These are phyloP conservation scores for Globisporangium orthogonon DNA, from an alignment of 352 stramenopile species.

Conservation along the genomic window DNA sequence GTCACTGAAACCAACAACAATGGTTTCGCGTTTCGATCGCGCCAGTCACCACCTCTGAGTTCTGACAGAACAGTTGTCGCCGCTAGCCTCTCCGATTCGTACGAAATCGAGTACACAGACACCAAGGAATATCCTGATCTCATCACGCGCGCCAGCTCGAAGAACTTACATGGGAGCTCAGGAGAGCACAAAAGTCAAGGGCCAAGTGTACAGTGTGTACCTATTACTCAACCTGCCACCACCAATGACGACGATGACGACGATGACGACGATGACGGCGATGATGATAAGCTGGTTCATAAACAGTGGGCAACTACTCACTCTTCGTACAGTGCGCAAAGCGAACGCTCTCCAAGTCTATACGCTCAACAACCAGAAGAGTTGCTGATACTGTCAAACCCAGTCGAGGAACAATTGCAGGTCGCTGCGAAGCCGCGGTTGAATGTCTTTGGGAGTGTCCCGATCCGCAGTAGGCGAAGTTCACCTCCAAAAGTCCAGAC, in stretches of 20 bases:
- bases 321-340: background rate
- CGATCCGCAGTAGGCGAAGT: slow-evolving; percentile 20
- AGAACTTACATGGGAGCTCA: background rate
- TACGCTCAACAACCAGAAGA: background rate
- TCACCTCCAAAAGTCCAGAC: background rate
- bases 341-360: background rate
- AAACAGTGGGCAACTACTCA: slow-evolving; percentile 9
- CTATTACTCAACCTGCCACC: too few species aligned
- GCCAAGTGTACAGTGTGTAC: background rate
- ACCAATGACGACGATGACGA: background rate
- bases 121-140: background rate
- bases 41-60: background rate
- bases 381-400: background rate
- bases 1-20: background rate
- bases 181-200: background rate
- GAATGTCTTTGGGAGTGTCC: slow-evolving; percentile 27
- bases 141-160: background rate
- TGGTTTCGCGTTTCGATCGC: background rate
- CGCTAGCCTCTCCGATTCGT: background rate
- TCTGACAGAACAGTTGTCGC: background rate
- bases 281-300: slow-evolving; percentile 3
- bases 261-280: slow-evolving; percentile 1
- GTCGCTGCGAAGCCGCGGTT: slow-evolving; percentile 6
- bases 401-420: background rate
- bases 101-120: background rate